A percentile compares a stretch with the other conserved stretches of the same genome.
Evolutionary conservation across 192 early-diverging fungal species (phyloP).

Genomic region (Entomortierella chlamydospora): DNA sequence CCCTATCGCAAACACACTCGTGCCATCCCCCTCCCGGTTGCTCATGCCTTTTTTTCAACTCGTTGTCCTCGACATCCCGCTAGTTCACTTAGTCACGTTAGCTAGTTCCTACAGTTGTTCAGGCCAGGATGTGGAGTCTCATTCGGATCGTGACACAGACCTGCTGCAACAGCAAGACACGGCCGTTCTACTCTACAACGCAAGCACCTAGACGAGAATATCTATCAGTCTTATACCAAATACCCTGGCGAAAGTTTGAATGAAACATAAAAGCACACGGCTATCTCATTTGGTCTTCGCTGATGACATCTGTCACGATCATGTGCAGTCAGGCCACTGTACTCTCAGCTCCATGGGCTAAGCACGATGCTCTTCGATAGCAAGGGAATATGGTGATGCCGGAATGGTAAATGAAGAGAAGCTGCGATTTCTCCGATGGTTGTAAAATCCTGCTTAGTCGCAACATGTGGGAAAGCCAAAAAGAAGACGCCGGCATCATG

Average conservation of each 20-base stretch:
- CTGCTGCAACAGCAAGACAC: constrained; percentile 1
- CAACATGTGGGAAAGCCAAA: constrained; percentile 1
- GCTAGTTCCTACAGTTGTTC: not conserved
- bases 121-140: not conserved
- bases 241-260: not conserved
- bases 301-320: constrained; percentile 1
- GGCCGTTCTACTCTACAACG: not conserved
- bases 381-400: constrained; percentile 2
- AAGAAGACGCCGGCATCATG: not conserved
- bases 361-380: not conserved
- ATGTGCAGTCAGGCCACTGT: constrained; percentile 3
- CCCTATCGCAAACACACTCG: too few relatives aligned
- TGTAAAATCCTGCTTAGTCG: constrained; percentile 5
- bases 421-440: not conserved
- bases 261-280: not conserved
- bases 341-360: not conserved
- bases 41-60: not conserved
- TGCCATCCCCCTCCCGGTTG: not conserved
- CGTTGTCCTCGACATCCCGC: not conserved
- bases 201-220: constrained; percentile 3
- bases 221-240: not conserved
- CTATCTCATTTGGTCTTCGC: constrained; percentile 1
- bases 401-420: constrained; percentile 1
- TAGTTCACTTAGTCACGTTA: not conserved
- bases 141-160: not conserved